Evolutionary conservation across 768 basidiomycete genomes (phyloP), one percentile per base, ranked within the genome.

Genomic region (Pholiota molesta): DNA sequence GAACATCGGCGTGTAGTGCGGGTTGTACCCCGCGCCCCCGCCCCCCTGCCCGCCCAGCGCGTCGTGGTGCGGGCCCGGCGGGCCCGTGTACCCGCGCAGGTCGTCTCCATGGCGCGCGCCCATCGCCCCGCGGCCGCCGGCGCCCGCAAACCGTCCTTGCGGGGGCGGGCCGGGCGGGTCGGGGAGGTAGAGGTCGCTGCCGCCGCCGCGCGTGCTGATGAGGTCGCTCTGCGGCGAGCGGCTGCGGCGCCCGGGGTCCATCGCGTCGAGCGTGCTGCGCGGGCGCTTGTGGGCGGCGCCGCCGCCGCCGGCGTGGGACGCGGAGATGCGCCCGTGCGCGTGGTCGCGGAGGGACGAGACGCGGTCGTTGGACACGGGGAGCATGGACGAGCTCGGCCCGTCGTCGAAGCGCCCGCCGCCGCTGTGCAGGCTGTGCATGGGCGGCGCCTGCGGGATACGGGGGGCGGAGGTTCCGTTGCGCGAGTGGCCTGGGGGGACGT

Each of bases 281-380:
- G 61, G 35, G 31, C 63, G 52, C 56, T 63, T 67, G 35, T 61
- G 45, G n/a, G 63, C n/a, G n/a, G n/a, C n/a, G n/a, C n/a, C n/a
- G n/a, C n/a, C n/a, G n/a, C n/a, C n/a, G 45, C 21, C 42, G 51
- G 35, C 54, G 51, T 17, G 33, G 9, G 35, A 11, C 28, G 31
- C 53, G n/a, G 59, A 23, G 0, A 51, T 17, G 28, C 21, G 13
- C 0, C 51, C 45, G 35, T 59, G 69, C 53, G 39, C 65, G 37
- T 52, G 65, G 58, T 59, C 65, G 55, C 49, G 65, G 29, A 44
- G 52, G 52, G 55, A 63, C 6, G 51, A 59, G 52, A 55, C 57
- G 11, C 69, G 69, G 60, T 69, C 68, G 49, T 66, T 62, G 28
- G 65, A 62, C 37, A 64, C 42, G 31, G 69, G 63, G 5, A 61